These are phyloP conservation scores for Apiospora marii DNA, from an alignment of 2,329 filamentous ascomycete species.

Conservation along the genomic window DNA sequence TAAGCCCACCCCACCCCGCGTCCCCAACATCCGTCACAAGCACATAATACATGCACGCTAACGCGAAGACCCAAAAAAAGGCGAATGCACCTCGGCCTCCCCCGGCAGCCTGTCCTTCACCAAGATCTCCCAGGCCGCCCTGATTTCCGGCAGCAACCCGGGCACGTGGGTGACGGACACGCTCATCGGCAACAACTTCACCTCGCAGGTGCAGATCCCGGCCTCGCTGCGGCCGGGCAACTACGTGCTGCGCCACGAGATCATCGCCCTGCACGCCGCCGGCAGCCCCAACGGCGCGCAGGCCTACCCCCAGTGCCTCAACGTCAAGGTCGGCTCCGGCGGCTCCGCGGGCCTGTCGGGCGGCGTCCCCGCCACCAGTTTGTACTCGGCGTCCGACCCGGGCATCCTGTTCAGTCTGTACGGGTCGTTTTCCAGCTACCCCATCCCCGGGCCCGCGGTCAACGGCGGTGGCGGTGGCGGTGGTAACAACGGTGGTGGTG, in stretches of 20 bases:
- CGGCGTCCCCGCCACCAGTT: slow-evolving; percentile 39
- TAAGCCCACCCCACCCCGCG: slow-evolving; percentile 21
- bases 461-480: neutral
- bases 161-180: slow-evolving; percentile 47
- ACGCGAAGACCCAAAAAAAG: slow-evolving; percentile 36
- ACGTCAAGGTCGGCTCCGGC: slow-evolving; percentile 50
- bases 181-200: slow-evolving; percentile 57
- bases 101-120: slow-evolving; percentile 39
- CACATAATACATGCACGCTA: neutral
- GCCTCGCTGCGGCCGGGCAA: slow-evolving; percentile 51
- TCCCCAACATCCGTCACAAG: neutral
- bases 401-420: slow-evolving; percentile 40
- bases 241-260: slow-evolving; percentile 59
- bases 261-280: slow-evolving; percentile 57
- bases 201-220: slow-evolving; percentile 53
- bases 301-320: slow-evolving; percentile 44
- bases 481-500: neutral
- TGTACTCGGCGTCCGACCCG: slow-evolving; percentile 40
- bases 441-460: slow-evolving; percentile 37
- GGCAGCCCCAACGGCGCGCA: slow-evolving; percentile 51
- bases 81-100: slow-evolving; percentile 40
- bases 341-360: slow-evolving; percentile 45
- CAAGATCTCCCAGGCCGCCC: slow-evolving; percentile 39
- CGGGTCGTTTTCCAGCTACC: slow-evolving; percentile 32
- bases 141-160: slow-evolving; percentile 38